Conservation (phyloP, 1,284 basidiomycete species). For the Malassezia pachydermatis region DNA sequence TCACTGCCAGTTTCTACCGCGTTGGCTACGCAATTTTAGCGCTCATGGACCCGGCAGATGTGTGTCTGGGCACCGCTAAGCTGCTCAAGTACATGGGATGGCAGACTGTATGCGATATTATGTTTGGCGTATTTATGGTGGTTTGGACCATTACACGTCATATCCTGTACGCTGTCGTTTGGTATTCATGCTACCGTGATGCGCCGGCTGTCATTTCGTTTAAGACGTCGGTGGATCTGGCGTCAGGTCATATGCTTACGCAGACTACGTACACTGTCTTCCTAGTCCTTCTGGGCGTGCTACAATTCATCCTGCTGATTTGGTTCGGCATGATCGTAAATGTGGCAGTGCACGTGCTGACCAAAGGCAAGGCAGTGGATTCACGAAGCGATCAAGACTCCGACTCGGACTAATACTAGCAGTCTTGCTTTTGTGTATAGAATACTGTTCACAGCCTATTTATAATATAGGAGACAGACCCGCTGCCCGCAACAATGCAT, state of each 20-base stretch:
- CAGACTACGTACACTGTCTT: conserved; percentile 17
- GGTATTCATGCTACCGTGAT: conserved; percentile 30
- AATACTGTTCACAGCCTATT: background rate
- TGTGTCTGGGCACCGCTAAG: conserved; percentile 71
- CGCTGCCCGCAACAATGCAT: too few species aligned
- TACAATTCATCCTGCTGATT: conserved; percentile 61
- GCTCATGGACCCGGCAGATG: conserved; percentile 87
- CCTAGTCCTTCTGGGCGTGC: conserved; percentile 22
- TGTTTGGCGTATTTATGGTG: conserved; percentile 61
- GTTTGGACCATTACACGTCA: conserved; percentile 41
- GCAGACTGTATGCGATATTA: conserved; percentile 61
- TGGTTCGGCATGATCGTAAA: conserved; percentile 80
- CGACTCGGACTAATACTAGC: background rate
- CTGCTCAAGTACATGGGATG: conserved; percentile 76
- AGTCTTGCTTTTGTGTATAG: background rate
- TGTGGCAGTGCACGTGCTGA: conserved; percentile 68
- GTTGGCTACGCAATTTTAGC: conserved; percentile 78
- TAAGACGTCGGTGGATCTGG: conserved; percentile 15
- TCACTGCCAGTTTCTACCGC: conserved; percentile 71
- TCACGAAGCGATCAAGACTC: conserved; percentile 31
- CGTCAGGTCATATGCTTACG: conserved; percentile 8
- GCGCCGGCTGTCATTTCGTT: conserved; percentile 18
- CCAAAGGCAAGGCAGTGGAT: conserved; percentile 70
- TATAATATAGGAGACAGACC: too few species aligned
- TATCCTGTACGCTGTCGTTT: conserved; percentile 30